Conservation (phyloP, 768 basidiomycete genomes). For the Porpolomopsis calyptriformis region DNA sequence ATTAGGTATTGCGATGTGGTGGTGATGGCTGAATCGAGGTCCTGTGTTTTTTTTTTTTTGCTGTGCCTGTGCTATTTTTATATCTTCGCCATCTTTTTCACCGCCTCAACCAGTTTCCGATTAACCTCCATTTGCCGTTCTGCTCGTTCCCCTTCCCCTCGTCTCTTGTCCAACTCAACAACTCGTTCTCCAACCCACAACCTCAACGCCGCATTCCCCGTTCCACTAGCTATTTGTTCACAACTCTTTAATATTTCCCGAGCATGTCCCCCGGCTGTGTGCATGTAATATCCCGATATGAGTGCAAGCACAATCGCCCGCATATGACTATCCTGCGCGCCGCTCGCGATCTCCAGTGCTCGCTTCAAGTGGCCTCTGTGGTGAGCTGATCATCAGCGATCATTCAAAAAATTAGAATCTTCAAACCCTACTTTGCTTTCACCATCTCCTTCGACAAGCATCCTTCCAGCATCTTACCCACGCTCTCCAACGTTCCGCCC, state of each 20-base stretch:
- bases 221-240: conserved; percentile 60
- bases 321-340: conserved; percentile 59
- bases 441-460: conserved; percentile 46
- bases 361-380: conserved; percentile 46
- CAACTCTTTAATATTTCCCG: conserved; percentile 53
- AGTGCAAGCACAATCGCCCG: conserved; percentile 61
- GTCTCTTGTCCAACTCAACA: conserved; percentile 49
- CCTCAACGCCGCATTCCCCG: conserved; percentile 49
- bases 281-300: conserved; percentile 58
- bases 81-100: background rate
- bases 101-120: background rate
- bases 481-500: conserved; percentile 44
- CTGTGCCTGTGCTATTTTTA: background rate
- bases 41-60: background rate
- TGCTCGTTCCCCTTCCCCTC: conserved; percentile 38
- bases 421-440: conserved; percentile 45
- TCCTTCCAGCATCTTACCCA: conserved; percentile 46
- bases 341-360: conserved; percentile 47
- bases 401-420: conserved; percentile 9
- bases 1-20: background rate
- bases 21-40: background rate
- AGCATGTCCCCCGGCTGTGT: conserved; percentile 63
- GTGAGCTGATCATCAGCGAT: background rate
- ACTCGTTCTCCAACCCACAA: conserved; percentile 67
- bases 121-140: conserved; percentile 40